Evolutionary conservation across 2,329 filamentous ascomycete species (phyloP), one percentile per base, ranked within the genome.

Genomic region (Monosporascus cannonballus): DNA sequence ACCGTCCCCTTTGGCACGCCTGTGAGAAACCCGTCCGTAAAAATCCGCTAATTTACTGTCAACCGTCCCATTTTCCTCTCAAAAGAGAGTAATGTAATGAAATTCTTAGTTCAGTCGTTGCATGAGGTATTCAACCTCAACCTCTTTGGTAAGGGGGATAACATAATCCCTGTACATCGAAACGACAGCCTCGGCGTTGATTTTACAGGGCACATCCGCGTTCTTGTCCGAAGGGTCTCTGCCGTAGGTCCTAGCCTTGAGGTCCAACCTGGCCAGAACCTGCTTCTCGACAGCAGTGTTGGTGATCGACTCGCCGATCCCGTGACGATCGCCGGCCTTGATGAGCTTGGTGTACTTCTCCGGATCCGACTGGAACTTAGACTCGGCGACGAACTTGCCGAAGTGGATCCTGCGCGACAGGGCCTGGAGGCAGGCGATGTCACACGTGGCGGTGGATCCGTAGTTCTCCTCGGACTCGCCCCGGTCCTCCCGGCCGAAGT

Each of bases 51-150:
- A 42, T 18, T 42, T 20, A 18, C 39, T 20, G 5, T 24, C 20
- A 9, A 14, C 30, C 11, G 9, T 14, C 30, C 30, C 9, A 5
- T 14, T 34, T 41, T 3, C 17, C 4, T 39, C 17, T 1, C 17
- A 20, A 9, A 41, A 9, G 17, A 39, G 3, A 41, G 38, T 18
- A 9, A 9, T 8, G 17, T n/a, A 41, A 18, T n/a, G 6, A 41
- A 41, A 41, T 20, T 11, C 17, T 53, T 64, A 58, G 66, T 83
- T 82, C 51, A 99, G 75, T 58, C 94, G 82, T 72, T 97, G 90
- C 90, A 99, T 96, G 61, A 99, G 76, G 69, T 99, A 99, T 64
- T 99, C 94, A 9, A 99, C 91, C 76, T 99, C 94, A 41, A 99
- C 93, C 58, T 91, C 87, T 72, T 99, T 99, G n/a, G 94, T 99